These are phyloP conservation scores for Colletotrichum phormii DNA, from an alignment of 2,329 filamentous ascomycete species.

Conservation along the genomic window DNA sequence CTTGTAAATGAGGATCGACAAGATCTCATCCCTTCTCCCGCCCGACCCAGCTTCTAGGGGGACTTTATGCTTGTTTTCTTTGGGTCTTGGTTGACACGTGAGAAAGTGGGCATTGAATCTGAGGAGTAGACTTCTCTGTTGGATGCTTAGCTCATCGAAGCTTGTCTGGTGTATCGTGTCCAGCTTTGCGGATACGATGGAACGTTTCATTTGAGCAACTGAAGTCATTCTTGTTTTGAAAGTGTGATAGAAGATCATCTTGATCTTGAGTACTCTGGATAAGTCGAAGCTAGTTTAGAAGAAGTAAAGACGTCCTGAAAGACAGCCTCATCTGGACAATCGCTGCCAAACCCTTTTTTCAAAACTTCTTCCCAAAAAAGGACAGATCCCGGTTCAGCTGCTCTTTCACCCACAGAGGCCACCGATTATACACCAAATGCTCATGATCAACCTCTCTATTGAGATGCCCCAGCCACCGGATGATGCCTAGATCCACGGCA, in stretches of 20 bases:
- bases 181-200: background rate
- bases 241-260: background rate
- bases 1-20: slow-evolving; percentile 2
- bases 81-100: background rate
- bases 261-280: background rate
- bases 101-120: background rate
- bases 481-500: slow-evolving; percentile 55
- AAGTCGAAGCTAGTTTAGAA: background rate
- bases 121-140: background rate
- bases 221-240: background rate
- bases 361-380: slow-evolving; percentile 55
- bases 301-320: background rate
- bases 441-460: slow-evolving; percentile 60
- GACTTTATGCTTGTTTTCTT: background rate
- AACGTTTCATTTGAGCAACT: background rate
- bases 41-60: background rate
- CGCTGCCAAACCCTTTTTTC: background rate
- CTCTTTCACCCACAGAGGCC: slow-evolving; percentile 66
- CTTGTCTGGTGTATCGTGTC: background rate
- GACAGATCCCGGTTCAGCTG: slow-evolving; percentile 58
- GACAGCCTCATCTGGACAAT: background rate
- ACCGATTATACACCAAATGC: slow-evolving; percentile 60
- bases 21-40: background rate
- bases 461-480: slow-evolving; percentile 62
- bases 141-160: background rate